Evolutionary conservation across 805 yeast genomes (phyloP).

Genomic region (Cyberlindnera euphorbiiphila): DNA sequence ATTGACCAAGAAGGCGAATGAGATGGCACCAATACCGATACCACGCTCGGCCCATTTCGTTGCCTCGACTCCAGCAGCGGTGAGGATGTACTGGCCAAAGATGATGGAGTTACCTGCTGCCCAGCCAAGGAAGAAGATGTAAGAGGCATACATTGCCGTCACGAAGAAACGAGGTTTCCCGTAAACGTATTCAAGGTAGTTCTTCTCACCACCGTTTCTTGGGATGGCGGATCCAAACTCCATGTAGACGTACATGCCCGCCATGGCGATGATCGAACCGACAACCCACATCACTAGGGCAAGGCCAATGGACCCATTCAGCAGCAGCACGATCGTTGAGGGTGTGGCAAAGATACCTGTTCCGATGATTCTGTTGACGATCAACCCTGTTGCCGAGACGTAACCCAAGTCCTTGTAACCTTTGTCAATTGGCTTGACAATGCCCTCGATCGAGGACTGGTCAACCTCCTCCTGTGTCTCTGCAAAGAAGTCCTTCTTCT

Average conservation of each 20-base stretch:
- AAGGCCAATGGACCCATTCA: slow-evolving; percentile 68
- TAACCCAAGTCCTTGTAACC: slow-evolving; percentile 45
- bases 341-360: slow-evolving; percentile 77
- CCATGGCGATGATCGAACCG: slow-evolving; percentile 64
- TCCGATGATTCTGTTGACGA: slow-evolving; percentile 68
- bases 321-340: slow-evolving; percentile 43
- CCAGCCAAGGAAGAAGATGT: slow-evolving; percentile 76
- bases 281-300: slow-evolving; percentile 69
- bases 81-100: slow-evolving; percentile 71
- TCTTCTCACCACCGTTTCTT: slow-evolving; percentile 84
- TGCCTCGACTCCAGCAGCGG: slow-evolving; percentile 65
- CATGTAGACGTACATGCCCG: slow-evolving; percentile 68
- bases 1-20: slow-evolving; percentile 65
- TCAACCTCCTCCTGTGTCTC: slow-evolving; percentile 1
- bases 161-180: slow-evolving; percentile 65
- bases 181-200: slow-evolving; percentile 70
- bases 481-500: background rate
- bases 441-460: slow-evolving; percentile 6
- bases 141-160: slow-evolving; percentile 63
- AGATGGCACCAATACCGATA: slow-evolving; percentile 69
- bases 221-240: slow-evolving; percentile 78
- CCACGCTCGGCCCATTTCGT: slow-evolving; percentile 77
- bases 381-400: slow-evolving; percentile 58
- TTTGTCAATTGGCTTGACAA: slow-evolving; percentile 27
- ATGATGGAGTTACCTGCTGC: slow-evolving; percentile 82